phyloP scores from a whole-genome alignment of 495 filamentous ascomycete genomes.

The Rostrohypoxylon terebratum region DNA sequence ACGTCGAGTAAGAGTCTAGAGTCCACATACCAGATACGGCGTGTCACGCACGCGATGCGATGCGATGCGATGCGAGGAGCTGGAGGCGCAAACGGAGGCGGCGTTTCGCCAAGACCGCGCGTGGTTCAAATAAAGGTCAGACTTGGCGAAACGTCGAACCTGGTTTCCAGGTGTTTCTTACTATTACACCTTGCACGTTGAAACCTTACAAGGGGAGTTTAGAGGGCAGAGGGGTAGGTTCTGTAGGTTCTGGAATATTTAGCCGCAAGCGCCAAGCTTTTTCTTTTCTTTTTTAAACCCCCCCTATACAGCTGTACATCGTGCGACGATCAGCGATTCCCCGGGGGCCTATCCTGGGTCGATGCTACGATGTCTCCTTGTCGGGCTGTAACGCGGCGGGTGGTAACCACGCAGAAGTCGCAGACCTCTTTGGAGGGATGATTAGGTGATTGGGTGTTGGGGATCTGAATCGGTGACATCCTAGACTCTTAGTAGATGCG shows the following conservation, averaged over 20 bases:
- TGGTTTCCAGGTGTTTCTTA: neutral
- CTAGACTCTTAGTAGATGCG: neutral
- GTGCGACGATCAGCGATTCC: neutral
- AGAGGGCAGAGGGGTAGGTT: too few species aligned
- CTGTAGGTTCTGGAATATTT: neutral
- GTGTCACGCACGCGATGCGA: neutral
- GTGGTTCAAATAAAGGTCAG: slow-evolving; percentile 43
- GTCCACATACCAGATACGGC: too few species aligned
- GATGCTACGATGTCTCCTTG: neutral
- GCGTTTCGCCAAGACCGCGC: slow-evolving; percentile 37
- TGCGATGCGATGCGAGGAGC: neutral
- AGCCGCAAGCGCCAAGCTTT: slow-evolving; percentile 41
- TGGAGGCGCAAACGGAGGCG: neutral
- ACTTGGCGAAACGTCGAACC: neutral
- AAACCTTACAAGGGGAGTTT: too few species aligned
- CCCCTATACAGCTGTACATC: neutral
- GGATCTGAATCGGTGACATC: neutral
- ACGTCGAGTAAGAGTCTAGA: too few species aligned
- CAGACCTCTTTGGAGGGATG: neutral
- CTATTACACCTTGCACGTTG: neutral
- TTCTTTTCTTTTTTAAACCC: neutral
- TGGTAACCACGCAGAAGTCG: neutral
- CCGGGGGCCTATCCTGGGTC: slow-evolving; percentile 12
- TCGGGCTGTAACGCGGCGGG: slow-evolving; percentile 24
- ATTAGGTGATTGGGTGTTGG: too few species aligned